Percentiles rank a stretch among this genome's conserved stretches.
phyloP scores from a whole-genome alignment of 768 basidiomycete species.

The Tulasnella sp. region DNA sequence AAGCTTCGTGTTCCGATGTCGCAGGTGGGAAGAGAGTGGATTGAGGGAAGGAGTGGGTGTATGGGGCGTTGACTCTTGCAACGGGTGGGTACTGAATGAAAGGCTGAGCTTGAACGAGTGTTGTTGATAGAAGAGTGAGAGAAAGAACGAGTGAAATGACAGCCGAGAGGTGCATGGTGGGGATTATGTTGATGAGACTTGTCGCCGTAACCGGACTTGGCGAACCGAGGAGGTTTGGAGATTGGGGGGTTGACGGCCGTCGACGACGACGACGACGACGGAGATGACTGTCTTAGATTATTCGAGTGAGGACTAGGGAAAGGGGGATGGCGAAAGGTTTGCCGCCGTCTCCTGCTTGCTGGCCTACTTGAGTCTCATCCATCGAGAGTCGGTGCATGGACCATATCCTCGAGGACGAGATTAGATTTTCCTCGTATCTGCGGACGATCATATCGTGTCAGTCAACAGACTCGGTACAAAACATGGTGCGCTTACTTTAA shows the following conservation, averaged over 20 bases:
- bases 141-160: constrained; percentile 1
- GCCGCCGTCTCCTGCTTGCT: not conserved
- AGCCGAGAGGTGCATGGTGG: not conserved
- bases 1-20: not conserved
- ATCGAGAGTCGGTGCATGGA: not conserved
- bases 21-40: constrained; percentile 1
- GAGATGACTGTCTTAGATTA: not conserved
- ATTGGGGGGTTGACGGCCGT: not conserved
- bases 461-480: not conserved
- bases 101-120: not conserved
- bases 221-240: not conserved
- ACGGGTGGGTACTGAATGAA: not conserved
- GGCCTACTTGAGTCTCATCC: not conserved
- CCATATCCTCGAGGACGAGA: not conserved
- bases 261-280: not conserved
- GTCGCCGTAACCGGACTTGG: not conserved
- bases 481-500: not conserved
- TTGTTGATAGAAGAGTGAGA: not conserved
- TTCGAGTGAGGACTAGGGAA: not conserved
- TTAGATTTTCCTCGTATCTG: not conserved
- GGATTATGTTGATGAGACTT: no score
- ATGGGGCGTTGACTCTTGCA: not conserved
- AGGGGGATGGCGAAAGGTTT: not conserved
- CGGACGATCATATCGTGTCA: not conserved
- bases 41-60: constrained; percentile 3